Base-by-base conservation (phyloP, 2,329 filamentous ascomycete genomes). In the Lachnellula suecica region DNA sequence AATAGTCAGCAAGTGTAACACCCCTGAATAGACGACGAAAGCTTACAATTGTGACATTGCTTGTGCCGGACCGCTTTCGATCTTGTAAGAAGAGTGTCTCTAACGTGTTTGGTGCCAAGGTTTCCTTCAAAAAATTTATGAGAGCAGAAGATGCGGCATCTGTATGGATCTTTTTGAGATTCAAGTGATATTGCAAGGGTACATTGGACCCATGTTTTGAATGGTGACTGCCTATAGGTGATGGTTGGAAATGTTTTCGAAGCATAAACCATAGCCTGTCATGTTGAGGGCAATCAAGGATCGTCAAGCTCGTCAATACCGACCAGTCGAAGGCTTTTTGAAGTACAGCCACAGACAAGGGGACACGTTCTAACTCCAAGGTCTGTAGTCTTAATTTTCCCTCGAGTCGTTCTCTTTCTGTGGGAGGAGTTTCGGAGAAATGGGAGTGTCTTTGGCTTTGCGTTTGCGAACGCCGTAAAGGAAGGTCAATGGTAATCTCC, bases 1-100 rank as follows among this genome's bases (percentile, higher is more conserved):
- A 42, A 10, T 47, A 44, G 40, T 56, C 44, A 58, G 45, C n/a
- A 43, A 9, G n/a, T 15, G 40, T 45, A 13, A 47, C 17, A n/a
- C 31, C 35, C 11, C 11, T 15, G 3, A 19, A 34, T 20, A 24
- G 31, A n/a, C 9, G 34, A 11, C 20, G 23, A 27, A 25, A 31
- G 44, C 64, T 62, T 62, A 67, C 65, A 49, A 92, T 79, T 3
- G 80, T 77, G 1, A 92, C 85, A 7, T 72, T 72, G 1, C 82
- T 79, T 68, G 68, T 79, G 75, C 20, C 56, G 27, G 59, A 70
- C 66, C 53, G 78, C 68, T 61, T 79, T 65, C 73, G 72, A 53
- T 92, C 87, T 68, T 92, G 88, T 44, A 94, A 70, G 66, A 91
- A 91, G 9, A 94, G 75, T 8, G 84, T 84, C 68, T 94, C 87